Base-by-base conservation (phyloP, 768 basidiomycete genomes). In the Candolleomyces eurysporus region DNA sequence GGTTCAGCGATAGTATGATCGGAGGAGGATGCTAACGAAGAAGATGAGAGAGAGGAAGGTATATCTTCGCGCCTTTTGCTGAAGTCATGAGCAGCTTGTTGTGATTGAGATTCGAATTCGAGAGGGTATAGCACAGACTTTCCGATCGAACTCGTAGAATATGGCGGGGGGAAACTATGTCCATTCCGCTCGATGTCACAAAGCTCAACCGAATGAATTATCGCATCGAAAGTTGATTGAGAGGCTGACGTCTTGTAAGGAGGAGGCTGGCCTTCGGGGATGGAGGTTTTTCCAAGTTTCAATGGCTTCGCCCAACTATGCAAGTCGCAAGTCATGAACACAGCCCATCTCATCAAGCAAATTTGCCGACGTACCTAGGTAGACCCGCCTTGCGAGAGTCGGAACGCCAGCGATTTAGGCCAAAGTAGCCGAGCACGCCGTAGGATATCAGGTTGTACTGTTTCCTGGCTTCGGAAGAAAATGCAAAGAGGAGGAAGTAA, bases 401-500 rank as follows among this genome's bases (percentile, higher is more conserved):
- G 1, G 60, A 51, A 2, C 49, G 58, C 53, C n/a, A n/a, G n/a
- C n/a, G n/a, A n/a, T 62, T 61, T 16, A 65, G 42, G 11, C 64
- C 59, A 39, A 19, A 17, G 10, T 21, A 42, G 31, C 57, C 58
- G 55, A 63, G 43, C 45, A 39, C 43, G 4, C 11, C 31, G 45
- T 61, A 62, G 39, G 62, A 16, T 26, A 21, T 59, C 48, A 51
- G 62, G 16, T 30, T 10, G 64, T 86, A 85, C 45, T 82, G 77
- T 51, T 72, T 72, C 50, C 72, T 64, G 0, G 83, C 79, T 40
- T 86, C 87, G 52, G 72, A 74, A 0, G 78, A 79, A 42, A 82
- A 80, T 1, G 77, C 80, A 65, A 88, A 88, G 71, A 86, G 79
- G 5, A 72, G 68, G 69, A 88, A 84, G 72, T 86, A 86, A 7